Conservation (phyloP, 2,329 filamentous ascomycete genomes). For the Arthrocladium fulminans region DNA sequence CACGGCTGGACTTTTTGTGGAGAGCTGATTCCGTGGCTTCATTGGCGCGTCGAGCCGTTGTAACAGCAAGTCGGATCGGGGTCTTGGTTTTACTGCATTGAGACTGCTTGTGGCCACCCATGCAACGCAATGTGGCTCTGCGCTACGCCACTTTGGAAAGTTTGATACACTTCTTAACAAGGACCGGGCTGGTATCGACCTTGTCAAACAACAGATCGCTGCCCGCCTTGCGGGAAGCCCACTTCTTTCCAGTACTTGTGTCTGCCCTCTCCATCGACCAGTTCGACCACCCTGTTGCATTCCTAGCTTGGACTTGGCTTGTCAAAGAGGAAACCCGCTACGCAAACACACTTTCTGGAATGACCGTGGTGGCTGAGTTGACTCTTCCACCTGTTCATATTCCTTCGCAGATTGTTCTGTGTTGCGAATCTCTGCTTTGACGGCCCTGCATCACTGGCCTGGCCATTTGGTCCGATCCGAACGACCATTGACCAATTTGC, state of each 20-base stretch:
- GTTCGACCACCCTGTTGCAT: neutral
- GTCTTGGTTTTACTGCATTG: slow-evolving; percentile 2
- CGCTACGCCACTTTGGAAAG: slow-evolving; percentile 1
- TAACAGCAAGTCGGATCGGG: slow-evolving; percentile 2
- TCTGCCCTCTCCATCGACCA: neutral
- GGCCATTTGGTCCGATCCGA: slow-evolving; percentile 3
- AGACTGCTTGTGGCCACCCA: neutral
- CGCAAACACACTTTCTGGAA: slow-evolving; percentile 3
- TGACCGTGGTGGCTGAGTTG: slow-evolving; percentile 7
- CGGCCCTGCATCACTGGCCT: slow-evolving; percentile 2
- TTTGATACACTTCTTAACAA: neutral
- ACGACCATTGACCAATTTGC: neutral
- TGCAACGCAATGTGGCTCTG: slow-evolving; percentile 2
- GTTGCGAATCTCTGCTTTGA: neutral
- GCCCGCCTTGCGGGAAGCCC: neutral
- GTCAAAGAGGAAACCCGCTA: slow-evolving; percentile 1
- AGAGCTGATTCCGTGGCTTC: slow-evolving; percentile 3
- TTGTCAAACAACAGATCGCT: slow-evolving; percentile 3
- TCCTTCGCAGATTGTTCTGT: neutral
- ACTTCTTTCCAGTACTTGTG: neutral
- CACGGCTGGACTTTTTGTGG: neutral
- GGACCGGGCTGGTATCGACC: neutral
- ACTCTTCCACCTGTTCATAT: neutral
- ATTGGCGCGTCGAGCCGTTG: slow-evolving; percentile 4
- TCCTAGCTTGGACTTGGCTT: slow-evolving; percentile 1